phyloP scores from a whole-genome alignment of 148 eudicot species.

The Rhododendron williamsianum region DNA sequence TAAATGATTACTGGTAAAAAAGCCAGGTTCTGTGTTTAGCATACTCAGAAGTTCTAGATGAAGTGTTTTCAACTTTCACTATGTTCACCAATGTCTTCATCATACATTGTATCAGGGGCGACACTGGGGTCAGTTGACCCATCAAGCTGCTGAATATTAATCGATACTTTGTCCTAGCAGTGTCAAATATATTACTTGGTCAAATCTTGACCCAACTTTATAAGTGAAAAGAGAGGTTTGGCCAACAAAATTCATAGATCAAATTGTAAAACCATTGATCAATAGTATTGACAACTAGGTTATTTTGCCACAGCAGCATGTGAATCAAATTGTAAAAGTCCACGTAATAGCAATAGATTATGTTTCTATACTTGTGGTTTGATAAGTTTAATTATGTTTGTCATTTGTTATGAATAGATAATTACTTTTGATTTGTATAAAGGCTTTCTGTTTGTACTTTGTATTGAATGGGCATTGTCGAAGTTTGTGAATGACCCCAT shows the following conservation, averaged over 20 bases:
- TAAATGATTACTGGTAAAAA: background rate
- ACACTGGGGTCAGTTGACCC: background rate
- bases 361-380: background rate
- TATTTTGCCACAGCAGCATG: background rate
- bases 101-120: background rate
- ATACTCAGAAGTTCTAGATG: background rate
- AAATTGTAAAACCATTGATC: background rate
- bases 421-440: background rate
- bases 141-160: background rate
- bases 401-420: background rate
- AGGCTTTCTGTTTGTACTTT: background rate
- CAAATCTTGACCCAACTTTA: background rate
- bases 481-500: background rate
- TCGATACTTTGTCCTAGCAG: background rate
- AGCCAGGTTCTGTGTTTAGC: background rate
- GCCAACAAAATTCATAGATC: background rate
- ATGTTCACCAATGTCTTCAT: background rate
- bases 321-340: background rate
- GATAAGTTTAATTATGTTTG: background rate
- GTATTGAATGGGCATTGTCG: background rate
- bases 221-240: background rate
- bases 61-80: background rate
- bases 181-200: background rate
- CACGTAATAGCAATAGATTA: background rate
- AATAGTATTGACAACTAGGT: background rate